Percentiles rank a stretch among this genome's conserved stretches.
phyloP scores from a whole-genome alignment of 805 yeast species.

The Suhomyces sp. region DNA sequence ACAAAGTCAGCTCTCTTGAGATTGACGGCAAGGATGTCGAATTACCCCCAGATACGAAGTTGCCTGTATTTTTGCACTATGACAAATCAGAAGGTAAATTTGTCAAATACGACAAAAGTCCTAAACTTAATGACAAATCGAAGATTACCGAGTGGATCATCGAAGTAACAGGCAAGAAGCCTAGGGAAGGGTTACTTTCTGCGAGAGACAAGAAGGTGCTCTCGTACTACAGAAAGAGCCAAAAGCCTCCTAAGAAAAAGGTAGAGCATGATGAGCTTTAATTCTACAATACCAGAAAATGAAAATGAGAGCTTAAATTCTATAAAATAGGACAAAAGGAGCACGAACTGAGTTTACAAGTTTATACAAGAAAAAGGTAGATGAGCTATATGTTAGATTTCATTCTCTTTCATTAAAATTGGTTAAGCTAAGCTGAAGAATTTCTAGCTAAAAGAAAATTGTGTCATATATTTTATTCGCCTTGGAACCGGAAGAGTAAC shows the following conservation, averaged over 20 bases:
- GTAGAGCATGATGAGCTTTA: conserved; percentile 28
- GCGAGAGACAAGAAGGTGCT: conserved; percentile 29
- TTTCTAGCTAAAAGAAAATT: too few species aligned
- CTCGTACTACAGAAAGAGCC: conserved; percentile 29
- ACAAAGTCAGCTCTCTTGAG: conserved; percentile 15
- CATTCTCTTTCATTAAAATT: too few species aligned
- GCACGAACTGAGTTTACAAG: background rate
- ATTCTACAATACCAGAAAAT: too few species aligned
- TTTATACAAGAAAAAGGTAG: background rate
- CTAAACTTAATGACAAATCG: conserved; percentile 27
- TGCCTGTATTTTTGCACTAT: conserved; percentile 29
- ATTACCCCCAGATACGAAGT: conserved; percentile 15
- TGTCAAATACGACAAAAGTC: conserved; percentile 18
- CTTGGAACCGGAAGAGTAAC: too few species aligned
- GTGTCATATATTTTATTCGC: too few species aligned
- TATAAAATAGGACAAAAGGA: too few species aligned
- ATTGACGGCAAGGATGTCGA: conserved; percentile 19
- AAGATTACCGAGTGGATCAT: conserved; percentile 33
- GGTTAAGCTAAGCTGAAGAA: too few species aligned
- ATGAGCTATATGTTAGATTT: too few species aligned
- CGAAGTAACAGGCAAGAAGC: conserved; percentile 20
- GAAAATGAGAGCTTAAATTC: too few species aligned
- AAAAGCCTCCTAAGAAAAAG: conserved; percentile 12
- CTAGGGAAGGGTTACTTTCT: conserved; percentile 38
- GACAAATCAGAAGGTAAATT: conserved; percentile 18